A percentile compares a stretch with the other conserved stretches of the same genome.
Conservation (phyloP, 2,329 filamentous ascomycete genomes). For the Fusarium xyrophilum region DNA sequence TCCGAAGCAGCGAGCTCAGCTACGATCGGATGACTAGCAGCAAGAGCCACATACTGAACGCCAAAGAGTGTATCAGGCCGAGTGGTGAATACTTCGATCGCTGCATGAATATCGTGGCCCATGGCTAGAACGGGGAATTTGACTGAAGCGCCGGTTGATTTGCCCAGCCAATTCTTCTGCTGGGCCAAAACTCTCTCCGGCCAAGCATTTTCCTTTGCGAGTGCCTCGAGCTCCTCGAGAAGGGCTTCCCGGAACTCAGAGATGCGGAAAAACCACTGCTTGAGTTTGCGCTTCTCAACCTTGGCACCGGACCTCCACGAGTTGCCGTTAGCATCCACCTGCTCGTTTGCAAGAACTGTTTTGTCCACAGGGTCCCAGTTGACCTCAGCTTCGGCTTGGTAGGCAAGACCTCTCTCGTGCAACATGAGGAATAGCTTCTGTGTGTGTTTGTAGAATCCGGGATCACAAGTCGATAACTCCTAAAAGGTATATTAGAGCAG, state of each 20-base stretch:
- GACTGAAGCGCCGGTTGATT: constrained; percentile 74
- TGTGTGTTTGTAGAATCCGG: constrained; percentile 87
- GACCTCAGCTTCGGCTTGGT: constrained; percentile 82
- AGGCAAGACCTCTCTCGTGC: constrained; percentile 76
- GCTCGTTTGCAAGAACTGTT: constrained; percentile 90
- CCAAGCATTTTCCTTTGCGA: constrained; percentile 72
- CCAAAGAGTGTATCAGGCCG: constrained; percentile 87
- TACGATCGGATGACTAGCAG: constrained; percentile 75
- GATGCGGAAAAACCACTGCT: constrained; percentile 91
- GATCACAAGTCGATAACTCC: constrained; percentile 86
- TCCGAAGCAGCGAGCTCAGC: constrained; percentile 65
- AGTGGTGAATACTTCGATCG: constrained; percentile 81
- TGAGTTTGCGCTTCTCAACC: constrained; percentile 78
- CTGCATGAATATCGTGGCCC: constrained; percentile 50
- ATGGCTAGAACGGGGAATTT: constrained; percentile 68
- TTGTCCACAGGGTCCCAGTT: constrained; percentile 92
- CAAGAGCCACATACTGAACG: constrained; percentile 83
- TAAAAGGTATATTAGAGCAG: constrained; percentile 46
- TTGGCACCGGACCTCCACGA: constrained; percentile 89
- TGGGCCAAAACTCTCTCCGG: constrained; percentile 82
- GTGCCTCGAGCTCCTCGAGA: constrained; percentile 71
- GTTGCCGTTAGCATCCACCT: constrained; percentile 83
- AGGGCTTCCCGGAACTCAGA: constrained; percentile 78
- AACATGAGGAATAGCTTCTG: constrained; percentile 85
- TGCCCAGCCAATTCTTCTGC: constrained; percentile 89